Evolutionary conservation across 148 eudicot species (phyloP).

Genomic region (Rhododendron ferrugineum): DNA sequence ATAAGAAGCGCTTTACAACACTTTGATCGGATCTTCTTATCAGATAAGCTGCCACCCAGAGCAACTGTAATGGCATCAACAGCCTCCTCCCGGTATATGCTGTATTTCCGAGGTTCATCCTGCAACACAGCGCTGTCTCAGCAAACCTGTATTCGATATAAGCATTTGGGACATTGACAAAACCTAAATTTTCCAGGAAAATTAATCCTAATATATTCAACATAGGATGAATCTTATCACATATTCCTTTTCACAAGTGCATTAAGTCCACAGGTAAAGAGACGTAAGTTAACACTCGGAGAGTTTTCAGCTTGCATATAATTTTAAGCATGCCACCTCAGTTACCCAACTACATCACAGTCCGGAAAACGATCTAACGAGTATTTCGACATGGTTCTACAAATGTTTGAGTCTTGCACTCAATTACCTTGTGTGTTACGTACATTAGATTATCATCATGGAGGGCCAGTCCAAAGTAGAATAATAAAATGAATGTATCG

Average conservation of each 20-base stretch:
- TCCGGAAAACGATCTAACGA: neutral
- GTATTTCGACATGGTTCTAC: neutral
- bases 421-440: neutral
- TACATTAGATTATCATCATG: neutral
- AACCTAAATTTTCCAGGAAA: neutral
- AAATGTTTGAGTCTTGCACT: neutral
- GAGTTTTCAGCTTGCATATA: neutral
- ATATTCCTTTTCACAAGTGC: neutral
- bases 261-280: neutral
- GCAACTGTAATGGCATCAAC: slow-evolving; percentile 37
- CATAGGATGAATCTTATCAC: neutral
- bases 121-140: slow-evolving; percentile 16
- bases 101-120: slow-evolving; percentile 25
- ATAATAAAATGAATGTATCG: neutral
- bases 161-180: neutral
- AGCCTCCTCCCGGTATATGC: slow-evolving; percentile 36
- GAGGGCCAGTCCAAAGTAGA: too few species aligned
- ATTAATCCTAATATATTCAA: neutral
- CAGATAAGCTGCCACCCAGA: slow-evolving; percentile 28
- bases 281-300: neutral
- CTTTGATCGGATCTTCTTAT: slow-evolving; percentile 26
- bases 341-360: neutral
- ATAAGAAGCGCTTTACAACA: slow-evolving; percentile 46
- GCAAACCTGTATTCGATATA: neutral
- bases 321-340: neutral